phyloP scores from a whole-genome alignment of 1,139 yeast genomes.

The Tardiomyces blankii region DNA sequence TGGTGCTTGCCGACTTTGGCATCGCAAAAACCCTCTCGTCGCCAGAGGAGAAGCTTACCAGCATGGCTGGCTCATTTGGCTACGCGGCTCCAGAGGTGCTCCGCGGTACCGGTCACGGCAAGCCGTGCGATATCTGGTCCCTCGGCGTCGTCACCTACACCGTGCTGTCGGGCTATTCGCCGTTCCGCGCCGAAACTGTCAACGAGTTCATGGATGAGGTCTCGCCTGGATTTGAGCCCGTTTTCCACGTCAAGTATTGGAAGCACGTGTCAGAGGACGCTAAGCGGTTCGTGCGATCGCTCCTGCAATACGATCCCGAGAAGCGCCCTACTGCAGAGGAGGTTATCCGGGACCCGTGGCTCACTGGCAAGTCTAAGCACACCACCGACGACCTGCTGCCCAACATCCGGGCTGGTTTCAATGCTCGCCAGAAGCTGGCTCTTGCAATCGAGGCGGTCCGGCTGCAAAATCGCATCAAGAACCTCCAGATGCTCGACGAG shows the following conservation, averaged over 20 bases:
- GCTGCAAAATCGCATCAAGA: conserved; percentile 60
- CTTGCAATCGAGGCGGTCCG: conserved; percentile 79
- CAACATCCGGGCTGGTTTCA: conserved; percentile 57
- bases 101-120: conserved; percentile 70
- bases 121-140: conserved; percentile 90
- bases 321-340: conserved; percentile 57
- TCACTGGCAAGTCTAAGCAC: conserved; percentile 30
- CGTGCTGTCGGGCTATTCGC: conserved; percentile 82
- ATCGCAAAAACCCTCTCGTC: conserved; percentile 64
- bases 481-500: conserved; percentile 42
- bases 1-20: conserved; percentile 88
- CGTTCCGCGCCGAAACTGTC: conserved; percentile 77
- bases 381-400: conserved; percentile 60
- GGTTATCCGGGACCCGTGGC: conserved; percentile 61
- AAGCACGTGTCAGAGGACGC: conserved; percentile 64
- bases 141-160: conserved; percentile 88
- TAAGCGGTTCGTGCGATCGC: conserved; percentile 54
- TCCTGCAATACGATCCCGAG: conserved; percentile 54
- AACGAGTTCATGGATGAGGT: conserved; percentile 76
- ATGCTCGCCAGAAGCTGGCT: conserved; percentile 74
- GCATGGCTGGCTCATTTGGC: conserved; percentile 85
- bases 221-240: conserved; percentile 49
- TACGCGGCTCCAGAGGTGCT: conserved; percentile 93
- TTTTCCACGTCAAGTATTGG: conserved; percentile 88
- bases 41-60: conserved; percentile 53